Evolutionary conservation across 495 filamentous ascomycete species (phyloP), one percentile per base, ranked within the genome.

Genomic region (Hyaloscypha finlandica): DNA sequence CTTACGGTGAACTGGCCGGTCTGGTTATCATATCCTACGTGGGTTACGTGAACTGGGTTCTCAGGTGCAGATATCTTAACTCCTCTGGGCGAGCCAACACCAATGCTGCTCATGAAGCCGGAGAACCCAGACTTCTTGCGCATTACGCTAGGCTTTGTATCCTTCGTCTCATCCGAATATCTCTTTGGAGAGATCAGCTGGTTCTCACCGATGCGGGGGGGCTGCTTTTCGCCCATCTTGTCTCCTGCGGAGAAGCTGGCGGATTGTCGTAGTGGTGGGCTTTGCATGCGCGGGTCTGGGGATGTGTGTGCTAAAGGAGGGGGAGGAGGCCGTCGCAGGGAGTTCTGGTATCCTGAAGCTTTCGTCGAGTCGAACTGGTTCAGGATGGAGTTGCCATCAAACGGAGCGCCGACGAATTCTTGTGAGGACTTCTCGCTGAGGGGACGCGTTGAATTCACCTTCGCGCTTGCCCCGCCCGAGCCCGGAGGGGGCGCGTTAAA

Each of bases 31-130:
- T 97, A 97, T 59, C 96, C 94, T 63, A 99, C 95, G 75, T 99
- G 95, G 53, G 96, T 99, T 62, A 99, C 90, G 76, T 99, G 95
- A 32, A 98, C 93, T 12, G 96, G 96, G 74, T 99, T 97, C 77
- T 97, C 93, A 52, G 95, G 95, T 9, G 92, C 89, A 6, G 95
- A 98, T 68, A 99, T 98, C 73, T 96, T 90, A 39, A 95, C 90
- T 67, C 90, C 90, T 70, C 93, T 90, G 51, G 91, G 95, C 31
- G 92, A 94, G 42, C 95, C 93, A 56, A 98, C 85, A 77, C 97
- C 84, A 78, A 90, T 94, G 73, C 89, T 97, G 37, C 55, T 73
- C 85, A 99, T 89, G 74, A 98, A 96, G 71, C 89, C 93, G 3
- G 94, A 97, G 74, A 99, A 96, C 63, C 92, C 92, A 57, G 90